Base-by-base conservation (phyloP, 148 eudicot species). In the Cornus florida region DNA sequence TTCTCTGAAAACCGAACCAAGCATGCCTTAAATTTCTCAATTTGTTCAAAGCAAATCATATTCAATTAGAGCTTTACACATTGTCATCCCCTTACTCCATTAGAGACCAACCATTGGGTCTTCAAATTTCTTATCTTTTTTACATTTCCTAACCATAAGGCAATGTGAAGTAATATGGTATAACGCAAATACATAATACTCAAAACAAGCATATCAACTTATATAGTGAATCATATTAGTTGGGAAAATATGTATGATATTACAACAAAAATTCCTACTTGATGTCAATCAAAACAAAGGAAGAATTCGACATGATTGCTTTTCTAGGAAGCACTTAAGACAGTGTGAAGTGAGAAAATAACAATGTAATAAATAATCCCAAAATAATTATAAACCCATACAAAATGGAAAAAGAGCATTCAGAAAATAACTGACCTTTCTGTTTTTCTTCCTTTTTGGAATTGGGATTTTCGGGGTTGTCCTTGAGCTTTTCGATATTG, bases 401-500 rank as follows among this genome's bases (percentile, higher is more conserved):
- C 22, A 43, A 65, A 13, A 41, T 6, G 59, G 70, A 64, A 65
- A 38, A 20, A 71, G 8, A 39, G 64, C 8, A 1, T 41, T 71
- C 75, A 22, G 0, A 19, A 53, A 20, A 81, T 17, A 65, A 23
- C 77, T 17, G 62, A 83, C 90, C 87, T 82, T 62, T 84, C 11
- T 50, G 79, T 33, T 82, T 74, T 7, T 64, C 38, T 60, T 85
- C 87, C 68, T 86, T 83, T 77, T 85, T 86, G 23, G 88, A 41
- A 50, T 59, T 79, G 31, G 82, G 33, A 3, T 80, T 62, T 71
- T 59, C 71, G 11, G 86, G n/a, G 69, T 64, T 88, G 62, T 78
- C 79, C 83, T 92, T 96, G 71, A 96, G 95, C 84, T 92, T 89
- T 39, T 83, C 86, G 69, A 96, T 10, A 83, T 92, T 94, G 24